These are phyloP conservation scores for Phytophthora foliorum DNA, from an alignment of 352 stramenopile genomes.

Conservation along the genomic window DNA sequence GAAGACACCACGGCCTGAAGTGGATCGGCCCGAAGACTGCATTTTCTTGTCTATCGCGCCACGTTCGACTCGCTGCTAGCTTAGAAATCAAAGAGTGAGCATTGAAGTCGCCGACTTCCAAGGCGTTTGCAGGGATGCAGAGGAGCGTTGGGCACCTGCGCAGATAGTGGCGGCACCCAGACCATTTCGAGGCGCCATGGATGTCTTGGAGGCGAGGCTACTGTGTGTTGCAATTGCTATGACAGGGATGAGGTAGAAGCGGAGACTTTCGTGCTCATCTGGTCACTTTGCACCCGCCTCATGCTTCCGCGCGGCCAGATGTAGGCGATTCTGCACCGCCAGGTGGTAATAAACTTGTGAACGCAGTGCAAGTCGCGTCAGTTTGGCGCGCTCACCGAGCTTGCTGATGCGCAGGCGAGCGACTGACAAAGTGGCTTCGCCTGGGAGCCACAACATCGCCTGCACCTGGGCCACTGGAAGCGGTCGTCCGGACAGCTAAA, in stretches of 20 bases:
- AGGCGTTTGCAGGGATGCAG: constrained; percentile 16
- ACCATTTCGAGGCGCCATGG: constrained; percentile 17
- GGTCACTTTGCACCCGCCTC: constrained; percentile 33
- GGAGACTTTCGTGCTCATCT: constrained; percentile 36
- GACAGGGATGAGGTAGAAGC: constrained; percentile 26
- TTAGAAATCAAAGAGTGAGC: constrained; percentile 44
- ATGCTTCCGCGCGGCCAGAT: constrained; percentile 25
- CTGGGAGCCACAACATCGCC: constrained; percentile 18
- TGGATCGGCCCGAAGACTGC: constrained; percentile 10
- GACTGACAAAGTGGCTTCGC: constrained; percentile 24
- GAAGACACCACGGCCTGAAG: constrained; percentile 4
- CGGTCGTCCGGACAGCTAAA: constrained; percentile 25
- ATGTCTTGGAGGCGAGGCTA: constrained; percentile 9
- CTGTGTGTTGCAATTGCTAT: background rate
- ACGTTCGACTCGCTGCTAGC: constrained; percentile 12
- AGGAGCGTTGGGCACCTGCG: constrained; percentile 21
- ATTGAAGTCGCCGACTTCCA: constrained; percentile 10
- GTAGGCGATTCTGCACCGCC: constrained; percentile 18
- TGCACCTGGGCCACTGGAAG: constrained; percentile 28
- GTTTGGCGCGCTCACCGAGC: background rate
- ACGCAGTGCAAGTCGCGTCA: constrained; percentile 4
- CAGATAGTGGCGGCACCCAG: constrained; percentile 29
- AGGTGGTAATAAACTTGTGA: constrained; percentile 10
- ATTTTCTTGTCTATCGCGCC: constrained; percentile 20
- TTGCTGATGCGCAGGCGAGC: constrained; percentile 30